Evolutionary conservation across 2,329 filamentous ascomycete genomes (phyloP), one percentile per base, ranked within the genome.

Genomic region (Aureobasidium leucospermi): DNA sequence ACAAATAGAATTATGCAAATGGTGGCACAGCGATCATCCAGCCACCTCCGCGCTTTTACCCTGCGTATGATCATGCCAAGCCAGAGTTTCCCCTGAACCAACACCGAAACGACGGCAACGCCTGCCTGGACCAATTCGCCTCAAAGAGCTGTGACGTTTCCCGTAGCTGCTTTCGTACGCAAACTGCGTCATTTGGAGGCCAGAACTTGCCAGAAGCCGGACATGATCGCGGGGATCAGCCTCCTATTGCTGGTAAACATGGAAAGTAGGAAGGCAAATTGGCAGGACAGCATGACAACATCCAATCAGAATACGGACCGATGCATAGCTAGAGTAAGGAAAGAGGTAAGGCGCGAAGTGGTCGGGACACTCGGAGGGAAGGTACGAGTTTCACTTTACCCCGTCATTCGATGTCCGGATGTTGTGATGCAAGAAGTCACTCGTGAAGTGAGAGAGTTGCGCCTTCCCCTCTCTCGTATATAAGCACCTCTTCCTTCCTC

Each of bases 231-330:
- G 52, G 11, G 15, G 52, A 56, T 56, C 52, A 56, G 31, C 41
- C 52, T 56, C 51, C 51, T 55, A 19, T 45, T 45, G 39, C 16
- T 55, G 29, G 52, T 56, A 56, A 23, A 53, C 15, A 53, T 53
- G 52, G 41, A 56, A 56, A 56, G 52, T 38, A 56, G 16, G 38
- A 42, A 42, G 51, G 51, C 23, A 52, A 52, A 39, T 41, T 52
- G 34, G 51, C 51, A 32, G 29, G 10, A 34, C 39, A 55, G 38
- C 16, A 16, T 39, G 36, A 29, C 9, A n/a, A 6, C 11, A 19
- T 32, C 52, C 52, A 56, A 56, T 56, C 39, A 56, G 16, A 38
- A n/a, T 6, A 19, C 28, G n/a, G 15, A 4, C 6, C 15, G 29
- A 28, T 6, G 19, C 36, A 53, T 29, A 7, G 49, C 49, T 28